These are phyloP conservation scores for Claviceps digitariae DNA, from an alignment of 2,329 filamentous ascomycete genomes.

Conservation along the genomic window DNA sequence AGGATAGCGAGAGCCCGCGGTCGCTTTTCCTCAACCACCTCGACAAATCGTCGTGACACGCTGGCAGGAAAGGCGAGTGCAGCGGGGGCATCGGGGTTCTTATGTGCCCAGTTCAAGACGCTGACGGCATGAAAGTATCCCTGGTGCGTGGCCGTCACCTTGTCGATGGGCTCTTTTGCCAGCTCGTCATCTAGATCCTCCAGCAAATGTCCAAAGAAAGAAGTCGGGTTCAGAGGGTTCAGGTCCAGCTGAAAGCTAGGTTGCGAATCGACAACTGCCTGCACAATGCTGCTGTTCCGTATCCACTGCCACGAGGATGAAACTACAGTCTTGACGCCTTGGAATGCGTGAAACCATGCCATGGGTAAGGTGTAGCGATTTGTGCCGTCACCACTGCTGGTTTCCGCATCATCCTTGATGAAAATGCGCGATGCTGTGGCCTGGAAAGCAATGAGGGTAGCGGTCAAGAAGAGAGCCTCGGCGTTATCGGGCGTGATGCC, in stretches of 20 bases:
- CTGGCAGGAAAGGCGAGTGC: slow-evolving; percentile 51
- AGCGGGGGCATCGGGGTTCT: slow-evolving; percentile 43
- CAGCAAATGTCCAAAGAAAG: slow-evolving; percentile 49
- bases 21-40: slow-evolving; percentile 42
- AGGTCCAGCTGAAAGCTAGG: slow-evolving; percentile 48
- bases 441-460: slow-evolving; percentile 53
- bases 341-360: slow-evolving; percentile 54
- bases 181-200: slow-evolving; percentile 45
- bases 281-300: slow-evolving; percentile 40
- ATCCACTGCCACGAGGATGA: slow-evolving; percentile 52
- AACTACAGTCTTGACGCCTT: slow-evolving; percentile 52
- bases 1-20: slow-evolving; percentile 51
- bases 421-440: slow-evolving; percentile 50
- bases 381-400: slow-evolving; percentile 19
- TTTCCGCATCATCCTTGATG: slow-evolving; percentile 38
- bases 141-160: slow-evolving; percentile 25
- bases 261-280: slow-evolving; percentile 50
- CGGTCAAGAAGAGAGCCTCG: slow-evolving; percentile 48
- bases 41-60: slow-evolving; percentile 47
- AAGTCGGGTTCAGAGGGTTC: slow-evolving; percentile 32
- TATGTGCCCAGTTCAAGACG: slow-evolving; percentile 53
- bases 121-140: slow-evolving; percentile 52
- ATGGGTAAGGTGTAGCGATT: slow-evolving; percentile 43
- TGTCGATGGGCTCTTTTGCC: slow-evolving; percentile 18
- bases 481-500: slow-evolving; percentile 47